Percentiles rank a stretch among this genome's conserved stretches.
Evolutionary conservation across 495 filamentous ascomycete species (phyloP).

Genomic region (Sordaria brevicollis): DNA sequence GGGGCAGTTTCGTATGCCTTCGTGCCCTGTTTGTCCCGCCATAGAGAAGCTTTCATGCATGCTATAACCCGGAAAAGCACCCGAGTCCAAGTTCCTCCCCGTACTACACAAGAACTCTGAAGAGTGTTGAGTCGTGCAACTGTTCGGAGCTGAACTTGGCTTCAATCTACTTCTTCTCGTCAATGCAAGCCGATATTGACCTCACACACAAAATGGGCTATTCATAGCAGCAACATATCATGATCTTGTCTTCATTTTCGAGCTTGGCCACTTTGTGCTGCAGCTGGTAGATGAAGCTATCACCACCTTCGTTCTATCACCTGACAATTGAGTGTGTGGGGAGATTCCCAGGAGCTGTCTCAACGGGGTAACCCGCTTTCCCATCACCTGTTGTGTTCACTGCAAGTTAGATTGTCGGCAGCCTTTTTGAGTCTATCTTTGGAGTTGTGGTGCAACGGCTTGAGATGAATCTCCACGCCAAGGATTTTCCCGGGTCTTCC

Average conservation of each 20-base stretch:
- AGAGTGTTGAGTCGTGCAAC: not conserved
- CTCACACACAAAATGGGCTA: not conserved
- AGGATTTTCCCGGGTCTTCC: not conserved
- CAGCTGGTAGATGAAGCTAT: not conserved
- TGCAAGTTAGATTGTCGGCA: not conserved
- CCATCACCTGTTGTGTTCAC: not conserved
- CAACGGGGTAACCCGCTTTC: not conserved
- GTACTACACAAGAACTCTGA: not conserved
- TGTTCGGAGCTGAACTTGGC: not conserved
- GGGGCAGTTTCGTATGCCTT: not conserved
- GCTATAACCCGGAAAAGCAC: not conserved
- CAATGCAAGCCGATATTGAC: not conserved
- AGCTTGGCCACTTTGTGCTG: not conserved
- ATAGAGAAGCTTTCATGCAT: not conserved
- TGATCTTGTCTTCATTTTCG: not conserved
- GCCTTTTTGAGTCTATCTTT: not conserved
- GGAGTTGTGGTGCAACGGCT: not conserved
- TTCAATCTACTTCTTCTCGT: not conserved
- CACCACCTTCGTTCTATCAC: not conserved
- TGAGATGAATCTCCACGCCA: not conserved
- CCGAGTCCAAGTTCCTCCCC: not conserved
- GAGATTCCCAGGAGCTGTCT: not conserved
- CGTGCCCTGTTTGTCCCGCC: not conserved
- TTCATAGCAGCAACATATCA: not conserved
- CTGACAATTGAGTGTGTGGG: not conserved